These are phyloP conservation scores for Komagataella pseudopastoris DNA, from an alignment of 805 yeast species.

Conservation along the genomic window DNA sequence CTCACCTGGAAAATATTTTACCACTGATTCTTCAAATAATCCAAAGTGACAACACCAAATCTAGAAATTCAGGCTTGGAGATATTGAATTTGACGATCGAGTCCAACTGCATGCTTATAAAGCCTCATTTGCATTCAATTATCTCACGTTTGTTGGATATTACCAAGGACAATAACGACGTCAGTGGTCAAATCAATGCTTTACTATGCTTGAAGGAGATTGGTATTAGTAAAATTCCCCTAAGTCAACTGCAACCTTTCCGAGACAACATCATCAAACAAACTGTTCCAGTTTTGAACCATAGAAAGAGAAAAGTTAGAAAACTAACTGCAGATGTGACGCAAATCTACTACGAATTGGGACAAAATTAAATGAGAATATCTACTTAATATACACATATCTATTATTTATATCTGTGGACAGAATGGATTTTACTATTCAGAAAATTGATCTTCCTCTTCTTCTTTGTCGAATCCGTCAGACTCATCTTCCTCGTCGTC, in stretches of 20 bases:
- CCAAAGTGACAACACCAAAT: conserved; percentile 8
- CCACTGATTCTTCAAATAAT: conserved; percentile 64
- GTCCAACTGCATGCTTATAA: conserved; percentile 39
- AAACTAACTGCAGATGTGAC: conserved; percentile 68
- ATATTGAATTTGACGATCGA: conserved; percentile 23
- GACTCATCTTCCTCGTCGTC: neutral
- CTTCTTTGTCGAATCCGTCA: neutral
- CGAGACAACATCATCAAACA: conserved; percentile 32
- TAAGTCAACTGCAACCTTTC: conserved; percentile 34
- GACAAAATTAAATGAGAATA: conserved; percentile 6
- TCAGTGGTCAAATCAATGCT: conserved; percentile 40
- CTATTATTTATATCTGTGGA: neutral
- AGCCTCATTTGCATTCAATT: conserved; percentile 40
- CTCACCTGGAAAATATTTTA: conserved; percentile 48
- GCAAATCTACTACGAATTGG: conserved; percentile 55
- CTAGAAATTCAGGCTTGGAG: conserved; percentile 12
- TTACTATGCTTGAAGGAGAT: conserved; percentile 44
- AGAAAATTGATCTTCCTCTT: neutral
- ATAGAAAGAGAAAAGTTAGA: conserved; percentile 61
- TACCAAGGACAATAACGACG: conserved; percentile 11
- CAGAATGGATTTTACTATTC: neutral
- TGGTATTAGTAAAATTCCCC: conserved; percentile 23
- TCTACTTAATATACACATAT: neutral
- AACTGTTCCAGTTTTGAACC: conserved; percentile 48
- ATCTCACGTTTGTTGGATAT: conserved; percentile 38